Base-by-base conservation (phyloP, 2,329 filamentous ascomycete species). In the Sphaerostilbella broomeana region DNA sequence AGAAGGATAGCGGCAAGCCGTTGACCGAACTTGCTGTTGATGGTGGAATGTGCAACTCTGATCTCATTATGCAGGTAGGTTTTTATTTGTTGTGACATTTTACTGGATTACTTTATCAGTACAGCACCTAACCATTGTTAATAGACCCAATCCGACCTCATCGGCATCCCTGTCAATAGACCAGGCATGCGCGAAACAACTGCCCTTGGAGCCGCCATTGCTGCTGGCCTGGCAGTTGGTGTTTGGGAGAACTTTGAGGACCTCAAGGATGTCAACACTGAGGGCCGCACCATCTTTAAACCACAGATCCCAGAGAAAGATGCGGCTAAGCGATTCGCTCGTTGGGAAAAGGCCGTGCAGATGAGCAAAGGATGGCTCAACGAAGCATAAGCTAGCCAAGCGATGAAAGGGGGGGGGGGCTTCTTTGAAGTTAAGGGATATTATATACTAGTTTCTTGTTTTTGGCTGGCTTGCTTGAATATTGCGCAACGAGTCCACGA, bases 101-200 rank as follows among this genome's bases (percentile, higher is more conserved):
- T 17, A 40, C 43, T n/a, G n/a, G n/a, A n/a, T n/a, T n/a, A n/a
- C n/a, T n/a, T n/a, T n/a, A n/a, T n/a, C n/a, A n/a, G n/a, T n/a
- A n/a, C n/a, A n/a, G n/a, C n/a, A n/a, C n/a, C n/a, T 46, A 26
- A 46, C 44, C 6, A 12, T 18, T 16, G 3, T 18, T 6, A 6
- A 17, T 46, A 77, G 74, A 85, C 83, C 5, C 86, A 92, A 71
- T 76, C 85, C 48, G 81, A 90, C 62, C 74, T 90, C 31, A 86
- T 86, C 51, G 79, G 81, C 38, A 88, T 90, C 49, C 81, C 84
- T 29, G 81, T 90, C 46, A 77, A 84, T 58, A 77, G 86, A 26
- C 85, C 86, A 4, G 72, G 75, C 38, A 90, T 92, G 86, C 78
- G 84, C 47, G 86, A 92, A 63, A 89, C 85, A 3, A 92, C 86